phyloP scores from a whole-genome alignment of 768 basidiomycete species.

The Agrocybe chaxingu region DNA sequence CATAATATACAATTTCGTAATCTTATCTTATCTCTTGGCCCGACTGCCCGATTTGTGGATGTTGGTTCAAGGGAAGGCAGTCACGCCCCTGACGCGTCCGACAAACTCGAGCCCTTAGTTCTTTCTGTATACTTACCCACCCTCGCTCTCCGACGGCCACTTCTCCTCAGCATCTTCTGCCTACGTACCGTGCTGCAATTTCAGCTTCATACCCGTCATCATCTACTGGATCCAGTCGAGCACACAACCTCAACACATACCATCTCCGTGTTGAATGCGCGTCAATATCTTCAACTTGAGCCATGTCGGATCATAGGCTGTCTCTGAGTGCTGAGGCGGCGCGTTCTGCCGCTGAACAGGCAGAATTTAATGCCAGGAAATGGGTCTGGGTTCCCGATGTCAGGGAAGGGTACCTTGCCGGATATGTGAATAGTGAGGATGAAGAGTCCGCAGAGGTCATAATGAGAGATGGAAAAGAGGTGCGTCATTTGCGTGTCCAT shows the following conservation, averaged over 20 bases:
- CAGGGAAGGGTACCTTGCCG: slow-evolving; percentile 89
- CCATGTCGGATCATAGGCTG: slow-evolving; percentile 47
- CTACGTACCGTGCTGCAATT: background rate
- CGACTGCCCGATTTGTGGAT: slow-evolving; percentile 22
- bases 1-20: background rate
- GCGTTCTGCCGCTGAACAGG: slow-evolving; percentile 83
- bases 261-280: background rate
- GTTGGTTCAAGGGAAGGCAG: slow-evolving; percentile 23
- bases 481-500: slow-evolving; percentile 27
- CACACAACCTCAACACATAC: slow-evolving; percentile 5
- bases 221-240: slow-evolving; percentile 10
- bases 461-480: slow-evolving; percentile 82
- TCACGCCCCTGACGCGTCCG: slow-evolving; percentile 20
- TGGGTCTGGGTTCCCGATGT: slow-evolving; percentile 98
- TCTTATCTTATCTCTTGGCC: slow-evolving; percentile 18
- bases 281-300: background rate
- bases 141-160: slow-evolving; percentile 4
- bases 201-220: slow-evolving; percentile 10
- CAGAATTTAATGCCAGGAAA: slow-evolving; percentile 96
- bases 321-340: slow-evolving; percentile 70
- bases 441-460: slow-evolving; percentile 81
- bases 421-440: slow-evolving; percentile 89
- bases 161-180: background rate
- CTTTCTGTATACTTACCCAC: slow-evolving; percentile 9
- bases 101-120: background rate